Evolutionary conservation across 2,329 filamentous ascomycete genomes (phyloP).

Genomic region (Corniculantispora saksenae): DNA sequence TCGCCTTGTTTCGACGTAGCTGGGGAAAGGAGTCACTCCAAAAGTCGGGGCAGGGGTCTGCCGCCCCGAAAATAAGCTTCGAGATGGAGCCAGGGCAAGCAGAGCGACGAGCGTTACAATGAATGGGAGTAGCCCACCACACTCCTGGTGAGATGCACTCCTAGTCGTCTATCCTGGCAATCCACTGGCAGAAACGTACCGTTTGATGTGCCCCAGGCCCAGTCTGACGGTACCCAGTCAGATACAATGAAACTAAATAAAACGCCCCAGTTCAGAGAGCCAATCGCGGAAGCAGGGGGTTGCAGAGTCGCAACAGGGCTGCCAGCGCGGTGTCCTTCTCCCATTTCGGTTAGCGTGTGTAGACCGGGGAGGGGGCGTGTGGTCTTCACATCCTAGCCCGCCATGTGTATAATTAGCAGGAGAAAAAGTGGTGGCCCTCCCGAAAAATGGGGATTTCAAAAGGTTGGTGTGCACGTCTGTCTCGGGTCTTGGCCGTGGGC

Average conservation of each 20-base stretch:
- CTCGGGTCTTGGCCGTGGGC: slow-evolving; percentile 16
- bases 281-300: not conserved
- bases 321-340: slow-evolving; percentile 18
- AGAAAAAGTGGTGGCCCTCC: not conserved
- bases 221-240: not conserved
- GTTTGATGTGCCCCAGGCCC: not conserved
- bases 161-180: slow-evolving; percentile 11
- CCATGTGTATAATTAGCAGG: slow-evolving; percentile 18
- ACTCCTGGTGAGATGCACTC: not conserved
- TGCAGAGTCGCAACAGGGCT: slow-evolving; percentile 6
- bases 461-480: slow-evolving; percentile 5
- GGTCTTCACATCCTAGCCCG: not conserved
- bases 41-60: not conserved
- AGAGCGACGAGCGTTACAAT: not conserved
- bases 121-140: not conserved
- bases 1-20: slow-evolving; percentile 15
- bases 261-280: not conserved
- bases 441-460: slow-evolving; percentile 14
- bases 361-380: not conserved
- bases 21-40: not conserved
- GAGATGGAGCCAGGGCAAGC: not conserved
- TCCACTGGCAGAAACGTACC: not conserved
- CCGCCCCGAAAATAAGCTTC: slow-evolving; percentile 4
- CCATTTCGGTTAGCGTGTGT: not conserved
- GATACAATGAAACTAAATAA: not conserved